phyloP scores from a whole-genome alignment of 163 green algal species.

The Coccomyxa subellipsoidea region DNA sequence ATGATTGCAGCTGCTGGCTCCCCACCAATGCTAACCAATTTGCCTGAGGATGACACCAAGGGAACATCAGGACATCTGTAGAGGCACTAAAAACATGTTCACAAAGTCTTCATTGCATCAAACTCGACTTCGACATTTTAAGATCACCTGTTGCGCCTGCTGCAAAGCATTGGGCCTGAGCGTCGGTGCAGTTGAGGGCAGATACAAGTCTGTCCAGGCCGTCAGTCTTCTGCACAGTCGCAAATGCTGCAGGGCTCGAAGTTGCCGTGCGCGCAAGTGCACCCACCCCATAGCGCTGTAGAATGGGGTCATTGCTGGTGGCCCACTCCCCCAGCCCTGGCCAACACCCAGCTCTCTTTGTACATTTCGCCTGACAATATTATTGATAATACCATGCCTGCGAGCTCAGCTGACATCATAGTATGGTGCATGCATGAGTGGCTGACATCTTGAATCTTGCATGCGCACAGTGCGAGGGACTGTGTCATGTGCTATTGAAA shows the following conservation, averaged over 20 bases:
- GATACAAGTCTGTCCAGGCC: conserved; percentile 5
- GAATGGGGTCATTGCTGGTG: conserved; percentile 20
- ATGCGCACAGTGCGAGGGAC: no score
- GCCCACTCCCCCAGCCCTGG: conserved; percentile 20
- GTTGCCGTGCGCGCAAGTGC: conserved; percentile 2
- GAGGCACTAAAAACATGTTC: neutral
- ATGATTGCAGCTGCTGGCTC: neutral
- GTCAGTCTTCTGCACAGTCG: neutral
- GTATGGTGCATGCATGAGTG: no score
- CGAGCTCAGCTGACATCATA: no score
- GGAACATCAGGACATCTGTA: neutral
- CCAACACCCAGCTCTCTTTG: no score
- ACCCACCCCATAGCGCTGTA: conserved; percentile 22
- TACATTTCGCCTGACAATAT: no score
- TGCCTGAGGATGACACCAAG: neutral
- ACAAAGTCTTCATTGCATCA: neutral
- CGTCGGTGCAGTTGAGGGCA: conserved; percentile 12
- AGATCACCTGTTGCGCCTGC: conserved; percentile 13
- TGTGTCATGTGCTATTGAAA: no score
- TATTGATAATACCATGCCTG: no score
- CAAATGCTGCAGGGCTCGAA: neutral
- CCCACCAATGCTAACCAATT: neutral
- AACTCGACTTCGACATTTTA: neutral
- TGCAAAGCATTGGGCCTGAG: conserved; percentile 20
- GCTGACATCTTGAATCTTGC: no score